Conservation (phyloP, 2,329 filamentous ascomycete genomes). For the Dendrostoma leiphaemia region DNA sequence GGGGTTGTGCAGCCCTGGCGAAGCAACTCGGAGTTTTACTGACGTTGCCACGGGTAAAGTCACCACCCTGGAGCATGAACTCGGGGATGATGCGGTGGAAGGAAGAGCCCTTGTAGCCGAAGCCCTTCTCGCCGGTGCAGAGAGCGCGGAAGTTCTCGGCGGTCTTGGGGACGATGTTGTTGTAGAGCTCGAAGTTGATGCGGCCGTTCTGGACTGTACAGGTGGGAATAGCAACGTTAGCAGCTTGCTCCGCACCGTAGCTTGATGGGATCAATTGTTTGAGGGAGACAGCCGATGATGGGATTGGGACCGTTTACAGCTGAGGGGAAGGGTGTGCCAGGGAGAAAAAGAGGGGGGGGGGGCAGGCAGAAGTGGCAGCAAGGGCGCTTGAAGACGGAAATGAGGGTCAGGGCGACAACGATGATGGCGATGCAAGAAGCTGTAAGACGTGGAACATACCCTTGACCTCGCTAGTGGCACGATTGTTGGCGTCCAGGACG, state of each 20-base stretch:
- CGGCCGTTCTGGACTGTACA: conserved; percentile 68
- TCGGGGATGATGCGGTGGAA: conserved; percentile 93
- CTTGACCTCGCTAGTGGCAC: conserved; percentile 53
- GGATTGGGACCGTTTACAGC: background rate
- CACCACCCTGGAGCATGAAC: conserved; percentile 96
- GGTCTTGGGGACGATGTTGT: conserved; percentile 85
- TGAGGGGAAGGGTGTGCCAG: background rate
- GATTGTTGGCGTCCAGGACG: conserved; percentile 59
- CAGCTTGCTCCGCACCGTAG: background rate
- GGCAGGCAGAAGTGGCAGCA: background rate
- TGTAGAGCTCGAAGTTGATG: conserved; percentile 87
- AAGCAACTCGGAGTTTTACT: too few relatives aligned
- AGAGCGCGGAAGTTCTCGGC: conserved; percentile 80
- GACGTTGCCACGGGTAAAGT: conserved; percentile 91
- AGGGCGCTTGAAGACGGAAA: background rate
- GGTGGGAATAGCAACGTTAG: background rate
- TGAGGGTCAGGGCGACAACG: background rate
- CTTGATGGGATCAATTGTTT: conserved; percentile 4
- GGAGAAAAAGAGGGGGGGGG: background rate
- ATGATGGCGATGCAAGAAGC: background rate
- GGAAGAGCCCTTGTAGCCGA: conserved; percentile 77
- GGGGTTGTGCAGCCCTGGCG: too few relatives aligned
- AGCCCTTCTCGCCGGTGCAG: conserved; percentile 77
- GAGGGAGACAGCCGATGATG: conserved; percentile 5
- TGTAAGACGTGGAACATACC: conserved; percentile 46